phyloP scores from a whole-genome alignment of 306 rosid species.

The Trichosanthes truncata region DNA sequence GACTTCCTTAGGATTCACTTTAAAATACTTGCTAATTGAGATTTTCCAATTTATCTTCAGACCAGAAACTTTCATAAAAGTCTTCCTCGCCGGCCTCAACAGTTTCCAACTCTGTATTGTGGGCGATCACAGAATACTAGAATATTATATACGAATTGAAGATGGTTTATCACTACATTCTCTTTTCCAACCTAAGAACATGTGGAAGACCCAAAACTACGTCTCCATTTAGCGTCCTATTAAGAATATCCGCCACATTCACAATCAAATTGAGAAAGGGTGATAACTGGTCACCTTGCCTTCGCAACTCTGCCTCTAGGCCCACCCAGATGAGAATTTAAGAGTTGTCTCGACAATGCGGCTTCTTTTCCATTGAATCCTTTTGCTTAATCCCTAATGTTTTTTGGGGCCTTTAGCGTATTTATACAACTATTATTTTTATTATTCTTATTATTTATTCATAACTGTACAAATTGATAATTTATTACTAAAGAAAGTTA shows the following conservation, averaged over 20 bases:
- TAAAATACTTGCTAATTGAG: not conserved
- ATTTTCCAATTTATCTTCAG: not conserved
- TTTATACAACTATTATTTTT: not conserved
- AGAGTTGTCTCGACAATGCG: not conserved
- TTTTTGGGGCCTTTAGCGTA: not conserved
- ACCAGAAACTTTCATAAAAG: not conserved
- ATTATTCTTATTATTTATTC: not conserved
- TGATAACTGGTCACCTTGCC: not conserved
- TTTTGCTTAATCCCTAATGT: not conserved
- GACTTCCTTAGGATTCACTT: not conserved
- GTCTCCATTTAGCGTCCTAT: not conserved
- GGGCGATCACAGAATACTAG: not conserved
- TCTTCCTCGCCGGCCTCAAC: not conserved
- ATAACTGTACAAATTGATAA: not conserved
- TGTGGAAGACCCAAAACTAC: not conserved
- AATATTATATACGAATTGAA: not conserved
- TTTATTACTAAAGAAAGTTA: not conserved
- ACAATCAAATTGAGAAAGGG: not conserved
- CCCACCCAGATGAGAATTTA: not conserved
- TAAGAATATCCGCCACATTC: not conserved
- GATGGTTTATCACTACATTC: not conserved
- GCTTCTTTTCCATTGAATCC: not conserved
- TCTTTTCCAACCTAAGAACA: not conserved
- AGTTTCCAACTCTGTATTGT: not conserved
- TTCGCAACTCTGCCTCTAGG: not conserved